phyloP scores from a whole-genome alignment of 1,139 yeast genomes.

The Suhomyces choctaworum region DNA sequence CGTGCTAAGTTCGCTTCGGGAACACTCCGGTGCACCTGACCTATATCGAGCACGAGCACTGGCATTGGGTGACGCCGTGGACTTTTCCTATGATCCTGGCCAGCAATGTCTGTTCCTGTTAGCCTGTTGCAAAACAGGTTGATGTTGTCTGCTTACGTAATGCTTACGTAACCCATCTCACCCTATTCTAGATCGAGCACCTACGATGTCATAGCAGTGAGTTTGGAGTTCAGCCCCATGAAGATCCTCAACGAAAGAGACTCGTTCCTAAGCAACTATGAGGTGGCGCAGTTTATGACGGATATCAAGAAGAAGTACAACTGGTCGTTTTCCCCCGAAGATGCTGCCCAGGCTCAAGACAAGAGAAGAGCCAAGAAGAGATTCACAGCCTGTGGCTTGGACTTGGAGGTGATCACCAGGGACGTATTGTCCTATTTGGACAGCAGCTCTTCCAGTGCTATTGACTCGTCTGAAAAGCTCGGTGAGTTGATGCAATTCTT shows the following conservation, averaged over 20 bases:
- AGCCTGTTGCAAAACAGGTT: too few relatives aligned
- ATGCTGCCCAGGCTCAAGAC: constrained; percentile 21
- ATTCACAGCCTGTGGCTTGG: constrained; percentile 45
- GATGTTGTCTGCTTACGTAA: too few relatives aligned
- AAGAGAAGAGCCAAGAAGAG: constrained; percentile 39
- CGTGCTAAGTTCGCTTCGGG: constrained; percentile 26
- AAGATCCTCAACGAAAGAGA: constrained; percentile 52
- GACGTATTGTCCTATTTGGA: constrained; percentile 56
- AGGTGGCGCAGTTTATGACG: constrained; percentile 62
- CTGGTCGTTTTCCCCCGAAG: constrained; percentile 47
- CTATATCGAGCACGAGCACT: constrained; percentile 30
- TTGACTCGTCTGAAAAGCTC: constrained; percentile 50
- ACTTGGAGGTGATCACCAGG: constrained; percentile 67
- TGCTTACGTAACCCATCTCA: too few relatives aligned
- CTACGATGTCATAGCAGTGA: too few relatives aligned
- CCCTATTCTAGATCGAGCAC: too few relatives aligned
- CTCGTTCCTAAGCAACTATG: constrained; percentile 68
- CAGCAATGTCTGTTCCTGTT: too few relatives aligned
- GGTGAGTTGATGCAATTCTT: constrained; percentile 52
- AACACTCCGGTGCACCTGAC: constrained; percentile 15
- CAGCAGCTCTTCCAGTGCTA: constrained; percentile 43
- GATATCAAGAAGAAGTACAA: constrained; percentile 49
- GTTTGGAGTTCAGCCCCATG: constrained; percentile 24
- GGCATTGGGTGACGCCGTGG: constrained; percentile 1
- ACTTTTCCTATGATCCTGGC: too few relatives aligned